Evolutionary conservation across 1,139 yeast species (phyloP).

Genomic region (Pichia sorboxylosa): DNA sequence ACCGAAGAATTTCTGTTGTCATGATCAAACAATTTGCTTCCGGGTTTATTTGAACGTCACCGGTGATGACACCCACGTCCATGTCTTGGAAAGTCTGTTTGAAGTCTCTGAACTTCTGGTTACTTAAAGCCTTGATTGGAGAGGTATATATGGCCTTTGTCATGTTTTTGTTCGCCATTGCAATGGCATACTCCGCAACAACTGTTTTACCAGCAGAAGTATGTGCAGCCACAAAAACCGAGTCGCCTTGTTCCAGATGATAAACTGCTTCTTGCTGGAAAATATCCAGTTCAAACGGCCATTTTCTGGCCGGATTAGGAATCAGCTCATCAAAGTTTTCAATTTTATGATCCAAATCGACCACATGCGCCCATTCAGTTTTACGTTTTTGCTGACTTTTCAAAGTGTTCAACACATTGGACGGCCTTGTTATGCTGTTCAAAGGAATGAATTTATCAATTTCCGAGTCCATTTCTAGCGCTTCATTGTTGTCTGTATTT

Average conservation of each 20-base stretch:
- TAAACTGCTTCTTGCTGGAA: conserved; percentile 94
- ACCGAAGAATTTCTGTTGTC: conserved; percentile 95
- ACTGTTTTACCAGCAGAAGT: conserved; percentile 98
- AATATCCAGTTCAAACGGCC: conserved; percentile 88
- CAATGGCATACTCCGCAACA: conserved; percentile 95
- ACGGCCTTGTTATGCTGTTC: conserved; percentile 32
- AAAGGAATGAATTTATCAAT: conserved; percentile 71
- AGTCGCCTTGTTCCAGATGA: conserved; percentile 86
- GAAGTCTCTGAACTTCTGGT: conserved; percentile 86
- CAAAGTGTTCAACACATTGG: conserved; percentile 13
- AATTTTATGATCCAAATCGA: conserved; percentile 72
- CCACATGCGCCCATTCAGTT: conserved; percentile 89
- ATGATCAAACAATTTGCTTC: conserved; percentile 93
- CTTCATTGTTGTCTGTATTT: background rate
- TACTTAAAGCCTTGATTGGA: conserved; percentile 41
- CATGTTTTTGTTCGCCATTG: conserved; percentile 82
- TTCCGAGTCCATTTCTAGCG: conserved; percentile 23
- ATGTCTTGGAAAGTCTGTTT: conserved; percentile 67
- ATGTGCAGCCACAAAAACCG: conserved; percentile 96
- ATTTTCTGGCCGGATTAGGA: conserved; percentile 85
- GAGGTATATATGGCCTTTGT: conserved; percentile 93
- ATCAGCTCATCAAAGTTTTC: conserved; percentile 79
- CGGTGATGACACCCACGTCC: conserved; percentile 94
- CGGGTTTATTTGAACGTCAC: conserved; percentile 96
- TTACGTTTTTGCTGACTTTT: conserved; percentile 21